These are phyloP conservation scores for Cicer yamashitae DNA, from an alignment of 306 rosid genomes.

Conservation along the genomic window DNA sequence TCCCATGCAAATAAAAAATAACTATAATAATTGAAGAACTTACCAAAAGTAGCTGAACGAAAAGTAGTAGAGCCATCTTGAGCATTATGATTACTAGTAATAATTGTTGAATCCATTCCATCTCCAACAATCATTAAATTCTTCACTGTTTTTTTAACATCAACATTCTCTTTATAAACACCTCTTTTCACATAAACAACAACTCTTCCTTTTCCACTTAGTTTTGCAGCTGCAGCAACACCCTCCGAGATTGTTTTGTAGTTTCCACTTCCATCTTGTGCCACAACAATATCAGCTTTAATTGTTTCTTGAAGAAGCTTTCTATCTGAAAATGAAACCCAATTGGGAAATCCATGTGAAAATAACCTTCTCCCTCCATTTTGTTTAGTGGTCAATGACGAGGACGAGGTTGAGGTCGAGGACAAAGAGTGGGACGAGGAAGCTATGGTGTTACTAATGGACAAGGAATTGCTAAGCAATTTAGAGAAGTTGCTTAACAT, in stretches of 20 bases:
- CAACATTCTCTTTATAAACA: slow-evolving; percentile 65
- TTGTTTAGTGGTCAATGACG: slow-evolving; percentile 31
- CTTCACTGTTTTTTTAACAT: slow-evolving; percentile 51
- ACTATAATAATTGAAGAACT: not conserved
- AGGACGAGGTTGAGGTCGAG: not conserved
- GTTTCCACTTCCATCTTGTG: slow-evolving; percentile 74
- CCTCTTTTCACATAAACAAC: slow-evolving; percentile 76
- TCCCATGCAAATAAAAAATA: not conserved
- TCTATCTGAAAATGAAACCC: slow-evolving; percentile 65
- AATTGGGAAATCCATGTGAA: slow-evolving; percentile 52
- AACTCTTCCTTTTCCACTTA: slow-evolving; percentile 51
- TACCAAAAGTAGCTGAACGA: slow-evolving; percentile 85
- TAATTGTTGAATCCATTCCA: slow-evolving; percentile 71
- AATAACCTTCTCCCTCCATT: slow-evolving; percentile 53
- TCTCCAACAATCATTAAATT: slow-evolving; percentile 79
- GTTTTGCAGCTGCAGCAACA: slow-evolving; percentile 53
- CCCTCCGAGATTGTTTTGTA: slow-evolving; percentile 66
- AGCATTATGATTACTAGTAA: slow-evolving; percentile 49
- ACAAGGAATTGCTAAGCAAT: slow-evolving; percentile 75
- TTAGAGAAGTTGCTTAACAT: slow-evolving; percentile 68
- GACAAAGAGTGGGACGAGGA: not conserved
- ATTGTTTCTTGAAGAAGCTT: slow-evolving; percentile 52
- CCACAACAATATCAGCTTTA: slow-evolving; percentile 63
- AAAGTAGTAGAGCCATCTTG: slow-evolving; percentile 65
- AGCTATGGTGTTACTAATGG: slow-evolving; percentile 50